Conservation (phyloP, 352 stramenopile genomes). For the Globisporangium okanoganense region DNA sequence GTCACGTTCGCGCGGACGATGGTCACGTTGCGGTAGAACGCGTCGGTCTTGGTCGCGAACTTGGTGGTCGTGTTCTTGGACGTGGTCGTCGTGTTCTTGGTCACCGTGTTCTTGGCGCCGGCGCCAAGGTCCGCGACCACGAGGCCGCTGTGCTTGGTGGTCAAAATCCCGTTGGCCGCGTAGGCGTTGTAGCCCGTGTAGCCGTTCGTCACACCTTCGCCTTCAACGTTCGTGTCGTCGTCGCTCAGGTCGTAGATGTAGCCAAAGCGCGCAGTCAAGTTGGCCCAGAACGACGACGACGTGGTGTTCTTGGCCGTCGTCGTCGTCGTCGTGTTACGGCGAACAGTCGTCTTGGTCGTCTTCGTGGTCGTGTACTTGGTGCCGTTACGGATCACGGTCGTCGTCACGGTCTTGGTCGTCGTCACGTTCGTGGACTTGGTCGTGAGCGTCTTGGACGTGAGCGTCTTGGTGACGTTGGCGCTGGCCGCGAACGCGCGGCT, state of each 20-base stretch:
- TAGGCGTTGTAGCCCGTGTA: constrained; percentile 48
- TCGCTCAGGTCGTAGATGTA: constrained; percentile 52
- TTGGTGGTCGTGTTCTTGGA: constrained; percentile 21
- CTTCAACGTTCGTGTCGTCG: constrained; percentile 27
- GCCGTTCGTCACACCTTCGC: constrained; percentile 37
- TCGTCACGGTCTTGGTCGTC: constrained; percentile 39
- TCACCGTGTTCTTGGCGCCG: not conserved
- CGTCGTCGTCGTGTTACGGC: constrained; percentile 31
- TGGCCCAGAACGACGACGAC: constrained; percentile 27
- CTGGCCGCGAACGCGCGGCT: constrained; percentile 38
- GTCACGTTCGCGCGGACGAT: constrained; percentile 40
- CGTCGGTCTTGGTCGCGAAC: constrained; percentile 21
- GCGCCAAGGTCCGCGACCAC: constrained; percentile 33
- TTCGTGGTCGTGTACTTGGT: constrained; percentile 55
- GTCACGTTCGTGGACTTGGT: constrained; percentile 42
- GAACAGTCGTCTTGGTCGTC: constrained; percentile 33
- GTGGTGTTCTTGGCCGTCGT: constrained; percentile 18
- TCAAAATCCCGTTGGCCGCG: constrained; percentile 28
- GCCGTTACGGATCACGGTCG: constrained; percentile 43
- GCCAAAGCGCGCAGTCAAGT: constrained; percentile 30
- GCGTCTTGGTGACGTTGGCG: constrained; percentile 30
- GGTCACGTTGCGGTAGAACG: constrained; percentile 33
- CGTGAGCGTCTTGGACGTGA: constrained; percentile 32
- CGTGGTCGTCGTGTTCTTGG: constrained; percentile 13
- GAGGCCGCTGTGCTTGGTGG: constrained; percentile 53